Conservation (phyloP, 208 protist genomes). For the Leptomonas pyrrhocoris region DNA sequence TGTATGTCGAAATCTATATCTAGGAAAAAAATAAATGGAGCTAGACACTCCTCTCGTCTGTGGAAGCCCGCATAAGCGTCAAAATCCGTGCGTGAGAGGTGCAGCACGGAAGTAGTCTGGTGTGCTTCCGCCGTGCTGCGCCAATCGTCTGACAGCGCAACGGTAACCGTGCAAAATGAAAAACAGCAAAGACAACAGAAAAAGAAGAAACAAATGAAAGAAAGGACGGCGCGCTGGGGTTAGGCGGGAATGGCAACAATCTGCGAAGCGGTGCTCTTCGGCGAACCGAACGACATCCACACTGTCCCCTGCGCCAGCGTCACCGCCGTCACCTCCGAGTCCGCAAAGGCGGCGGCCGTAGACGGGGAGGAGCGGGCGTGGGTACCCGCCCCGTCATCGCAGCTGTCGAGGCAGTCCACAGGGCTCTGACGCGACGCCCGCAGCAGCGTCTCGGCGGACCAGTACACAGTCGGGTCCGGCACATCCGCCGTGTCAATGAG, state of each 20-base stretch:
- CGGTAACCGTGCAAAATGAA: too few relatives aligned
- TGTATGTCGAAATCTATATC: too few relatives aligned
- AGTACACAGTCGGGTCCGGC: conserved; percentile 53
- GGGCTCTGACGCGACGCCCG: conserved; percentile 14
- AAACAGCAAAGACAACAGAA: too few relatives aligned
- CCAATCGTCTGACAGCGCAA: too few relatives aligned
- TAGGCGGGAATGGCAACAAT: conserved; percentile 48
- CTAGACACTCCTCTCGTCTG: too few relatives aligned
- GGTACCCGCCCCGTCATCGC: background rate
- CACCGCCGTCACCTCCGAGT: conserved; percentile 43
- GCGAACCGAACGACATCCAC: conserved; percentile 51
- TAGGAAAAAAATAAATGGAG: too few relatives aligned
- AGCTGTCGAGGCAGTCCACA: background rate
- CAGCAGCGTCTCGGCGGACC: conserved; percentile 43
- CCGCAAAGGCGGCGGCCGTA: conserved; percentile 1
- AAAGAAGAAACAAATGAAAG: too few relatives aligned
- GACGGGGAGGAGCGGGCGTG: too few relatives aligned
- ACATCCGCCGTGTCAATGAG: conserved; percentile 56
- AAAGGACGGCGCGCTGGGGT: background rate
- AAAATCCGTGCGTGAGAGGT: too few relatives aligned
- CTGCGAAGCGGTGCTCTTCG: conserved; percentile 34
- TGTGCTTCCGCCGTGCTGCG: too few relatives aligned
- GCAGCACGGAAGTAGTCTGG: too few relatives aligned
- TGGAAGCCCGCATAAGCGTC: too few relatives aligned
- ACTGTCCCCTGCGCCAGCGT: conserved; percentile 37